Evolutionary conservation across 805 yeast genomes (phyloP), one percentile per base, ranked within the genome.

Genomic region (Candida koratica): DNA sequence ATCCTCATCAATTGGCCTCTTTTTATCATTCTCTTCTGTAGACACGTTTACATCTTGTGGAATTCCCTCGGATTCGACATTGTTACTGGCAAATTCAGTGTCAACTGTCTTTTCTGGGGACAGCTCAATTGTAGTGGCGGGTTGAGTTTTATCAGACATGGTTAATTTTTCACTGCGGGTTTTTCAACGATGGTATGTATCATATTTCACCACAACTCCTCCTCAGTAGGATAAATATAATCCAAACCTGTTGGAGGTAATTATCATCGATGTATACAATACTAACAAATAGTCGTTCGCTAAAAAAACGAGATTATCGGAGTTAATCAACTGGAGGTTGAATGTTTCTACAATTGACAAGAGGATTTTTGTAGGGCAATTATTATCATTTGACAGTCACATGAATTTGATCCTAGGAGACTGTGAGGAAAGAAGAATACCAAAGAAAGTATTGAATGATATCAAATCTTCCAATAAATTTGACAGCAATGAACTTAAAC

Each of bases 331-430:
- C 49, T 83, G 77, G 61, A 72, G 85, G 39, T 75, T 93, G 36
- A 74, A 81, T 37, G 84, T 87, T 16, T 69, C 80, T 18, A 76
- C 90, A 1, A 57, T 76, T n/a, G 97, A 90, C 60, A 81, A 83
- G 4, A 71, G 94, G 28, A 80, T 77, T 28, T 76, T 84, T 45
- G 69, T 79, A 5, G 98, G 98, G 2, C 80, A 79, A 43, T 69
- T 90, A 36, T 60, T 89, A 44, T 88, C 97, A 6, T 90, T 86
- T 56, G 98, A 93, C 58, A 81, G 81, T 53, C 84, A 82, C 55
- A 80, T 89, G 81, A 90, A 90, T 57, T 55, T 90, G 12, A 95
- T 93, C 10, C 63, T 90, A 20, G 73, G 84, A 9, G 93, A 89
- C 45, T 76, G 93, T 27, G 88, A 85, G 50, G 98, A 90, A 55